Evolutionary conservation across 345 rosid species (phyloP), one percentile per base, ranked within the genome.

Genomic region (Garcia nutans): DNA sequence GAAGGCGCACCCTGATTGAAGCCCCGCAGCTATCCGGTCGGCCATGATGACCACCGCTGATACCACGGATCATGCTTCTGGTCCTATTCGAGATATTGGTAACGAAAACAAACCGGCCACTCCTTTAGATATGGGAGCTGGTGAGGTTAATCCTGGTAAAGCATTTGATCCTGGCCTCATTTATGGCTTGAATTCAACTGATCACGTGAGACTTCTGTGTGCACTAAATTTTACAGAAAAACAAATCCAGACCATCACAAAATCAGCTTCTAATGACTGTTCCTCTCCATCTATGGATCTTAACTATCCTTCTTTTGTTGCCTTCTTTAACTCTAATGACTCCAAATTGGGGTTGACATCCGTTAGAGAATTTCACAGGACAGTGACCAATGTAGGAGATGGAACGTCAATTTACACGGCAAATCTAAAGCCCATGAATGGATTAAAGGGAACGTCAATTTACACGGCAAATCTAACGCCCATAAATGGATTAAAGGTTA

Each of bases 251-350:
- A 75, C 56, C 28, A 82, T 87, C 78, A 86, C 95, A 8, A 72
- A 62, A 41, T 84, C 90, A 66, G 71, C 87, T 49, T 65, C 83
- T 3, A 65, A 65, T 42, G 75, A 85, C 45, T 88, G 91, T 61
- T 83, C 88, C 2, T 70, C 42, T 9, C 78, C 86, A 1, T 81
- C 91, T 16, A 31, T 73, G 57, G 91, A 88, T 75, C 82, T 88
- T 8, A 90, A 90, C 72, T 90, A 88, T 78, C 91, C 90, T 68
- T 86, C 93, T 57, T 89, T 91, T 49, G 85, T 91, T 2, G 89
- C 85, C n/a, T 81, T 78, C 57, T 86, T 79, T 60, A 73, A 60
- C 2, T 68, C 65, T 3, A 74, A 75, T 3, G 60, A 37, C 28
- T 71, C 77, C 0, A 65, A 66, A 12, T 22, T 75, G 0, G 16